These are phyloP conservation scores for Echites panduratus DNA, from an alignment of 257 asterid genomes.

Conservation along the genomic window DNA sequence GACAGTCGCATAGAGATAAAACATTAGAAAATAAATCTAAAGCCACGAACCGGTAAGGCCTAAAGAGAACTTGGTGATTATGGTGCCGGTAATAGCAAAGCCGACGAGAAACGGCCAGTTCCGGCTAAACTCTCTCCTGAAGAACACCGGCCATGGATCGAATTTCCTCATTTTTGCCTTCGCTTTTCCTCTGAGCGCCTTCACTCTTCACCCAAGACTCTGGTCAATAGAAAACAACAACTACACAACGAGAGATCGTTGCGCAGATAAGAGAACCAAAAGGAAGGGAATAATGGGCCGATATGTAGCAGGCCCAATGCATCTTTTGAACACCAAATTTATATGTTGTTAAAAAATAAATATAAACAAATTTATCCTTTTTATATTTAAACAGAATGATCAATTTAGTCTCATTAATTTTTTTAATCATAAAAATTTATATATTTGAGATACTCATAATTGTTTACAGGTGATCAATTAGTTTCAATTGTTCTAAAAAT, in stretches of 20 bases:
- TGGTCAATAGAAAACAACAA: not conserved
- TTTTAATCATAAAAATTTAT: too few species aligned
- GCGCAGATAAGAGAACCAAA: not conserved
- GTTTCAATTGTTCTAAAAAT: too few species aligned
- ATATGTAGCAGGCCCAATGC: not conserved
- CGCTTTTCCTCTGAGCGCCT: not conserved
- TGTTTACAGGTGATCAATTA: too few species aligned
- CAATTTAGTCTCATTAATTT: too few species aligned
- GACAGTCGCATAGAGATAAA: not conserved
- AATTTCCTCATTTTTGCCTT: conserved; percentile 25
- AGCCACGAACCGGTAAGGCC: conserved; percentile 27
- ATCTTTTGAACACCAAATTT: too few species aligned
- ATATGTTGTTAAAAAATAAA: too few species aligned
- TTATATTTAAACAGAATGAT: too few species aligned
- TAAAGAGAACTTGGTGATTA: conserved; percentile 30
- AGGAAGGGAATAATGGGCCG: not conserved
- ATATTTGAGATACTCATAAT: too few species aligned
- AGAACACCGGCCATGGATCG: conserved; percentile 35
- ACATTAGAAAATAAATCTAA: not conserved
- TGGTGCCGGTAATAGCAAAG: conserved; percentile 32
- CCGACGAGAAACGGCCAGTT: conserved; percentile 37
- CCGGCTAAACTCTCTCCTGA: conserved; percentile 33
- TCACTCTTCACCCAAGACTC: not conserved
- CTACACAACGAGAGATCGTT: not conserved
- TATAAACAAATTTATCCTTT: too few species aligned